Conservation (phyloP, 371 early-diverging fungal species). For the Circinella minor region DNA sequence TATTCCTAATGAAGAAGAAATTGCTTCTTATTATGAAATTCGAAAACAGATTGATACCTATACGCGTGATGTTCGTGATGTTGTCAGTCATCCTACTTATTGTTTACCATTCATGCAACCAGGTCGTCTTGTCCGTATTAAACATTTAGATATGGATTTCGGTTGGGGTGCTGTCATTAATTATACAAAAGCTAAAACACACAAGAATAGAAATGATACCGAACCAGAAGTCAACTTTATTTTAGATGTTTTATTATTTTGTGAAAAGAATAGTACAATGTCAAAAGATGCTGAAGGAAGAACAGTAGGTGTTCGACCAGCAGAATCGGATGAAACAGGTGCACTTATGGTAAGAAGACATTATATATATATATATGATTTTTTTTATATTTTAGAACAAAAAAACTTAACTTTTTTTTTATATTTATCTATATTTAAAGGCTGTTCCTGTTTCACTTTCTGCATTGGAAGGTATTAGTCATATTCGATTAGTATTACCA, state of each 20-base stretch:
- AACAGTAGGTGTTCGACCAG: slow-evolving; percentile 66
- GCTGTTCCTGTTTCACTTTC: slow-evolving; percentile 82
- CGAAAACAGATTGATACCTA: slow-evolving; percentile 73
- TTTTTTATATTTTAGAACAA: no score
- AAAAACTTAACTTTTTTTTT: background rate
- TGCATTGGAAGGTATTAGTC: slow-evolving; percentile 75
- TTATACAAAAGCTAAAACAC: slow-evolving; percentile 30
- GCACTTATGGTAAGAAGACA: slow-evolving; percentile 60
- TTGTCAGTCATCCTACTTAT: slow-evolving; percentile 83
- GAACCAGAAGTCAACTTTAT: slow-evolving; percentile 61
- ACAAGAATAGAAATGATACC: slow-evolving; percentile 37
- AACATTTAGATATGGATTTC: slow-evolving; percentile 74
- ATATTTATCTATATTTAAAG: no score
- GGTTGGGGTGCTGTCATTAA: slow-evolving; percentile 93
- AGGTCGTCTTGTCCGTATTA: slow-evolving; percentile 83
- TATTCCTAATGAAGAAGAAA: slow-evolving; percentile 73
- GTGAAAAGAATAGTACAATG: slow-evolving; percentile 61
- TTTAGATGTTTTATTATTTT: slow-evolving; percentile 85
- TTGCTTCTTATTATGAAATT: slow-evolving; percentile 80
- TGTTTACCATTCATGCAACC: slow-evolving; percentile 85
- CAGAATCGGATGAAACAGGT: slow-evolving; percentile 57
- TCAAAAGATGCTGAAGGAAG: slow-evolving; percentile 64
- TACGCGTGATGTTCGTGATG: slow-evolving; percentile 72
- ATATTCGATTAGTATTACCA: slow-evolving; percentile 79
- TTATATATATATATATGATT: background rate